Evolutionary conservation across 1,139 yeast genomes (phyloP).

Genomic region (Geotrichum candidum): DNA sequence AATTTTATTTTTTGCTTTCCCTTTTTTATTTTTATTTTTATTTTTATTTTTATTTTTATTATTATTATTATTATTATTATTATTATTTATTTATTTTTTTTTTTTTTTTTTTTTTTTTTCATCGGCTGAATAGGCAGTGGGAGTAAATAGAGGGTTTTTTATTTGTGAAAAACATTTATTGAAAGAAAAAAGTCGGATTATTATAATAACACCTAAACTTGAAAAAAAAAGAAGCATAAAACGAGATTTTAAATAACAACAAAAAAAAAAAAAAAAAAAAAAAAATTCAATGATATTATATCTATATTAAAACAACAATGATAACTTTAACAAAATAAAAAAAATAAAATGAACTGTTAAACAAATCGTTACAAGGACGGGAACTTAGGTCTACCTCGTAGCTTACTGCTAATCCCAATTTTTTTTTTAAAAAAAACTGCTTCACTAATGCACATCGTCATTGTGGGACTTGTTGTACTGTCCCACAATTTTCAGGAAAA

Average conservation of each 20-base stretch:
- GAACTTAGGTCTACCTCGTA: not conserved
- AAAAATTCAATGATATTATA: not conserved
- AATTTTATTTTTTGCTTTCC: no score
- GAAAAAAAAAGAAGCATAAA: not conserved
- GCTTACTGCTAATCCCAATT: not conserved
- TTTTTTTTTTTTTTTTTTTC: no score
- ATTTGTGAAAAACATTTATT: no score
- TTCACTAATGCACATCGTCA: not conserved
- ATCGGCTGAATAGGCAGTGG: no score
- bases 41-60: no score
- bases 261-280: not conserved
- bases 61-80: no score
- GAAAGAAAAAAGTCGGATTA: not conserved
- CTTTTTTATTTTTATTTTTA: no score
- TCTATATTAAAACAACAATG: not conserved
- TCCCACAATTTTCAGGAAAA: slow-evolving; percentile 33
- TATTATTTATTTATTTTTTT: no score
- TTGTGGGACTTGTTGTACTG: not conserved
- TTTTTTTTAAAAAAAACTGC: not conserved
- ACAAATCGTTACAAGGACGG: not conserved
- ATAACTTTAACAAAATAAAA: not conserved
- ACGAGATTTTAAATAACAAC: not conserved
- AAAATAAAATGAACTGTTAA: not conserved
- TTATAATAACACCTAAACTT: not conserved
- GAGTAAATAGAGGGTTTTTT: no score